Base-by-base conservation (phyloP, 139 green algal genomes). In the Edaphochlamys debaryana region DNA sequence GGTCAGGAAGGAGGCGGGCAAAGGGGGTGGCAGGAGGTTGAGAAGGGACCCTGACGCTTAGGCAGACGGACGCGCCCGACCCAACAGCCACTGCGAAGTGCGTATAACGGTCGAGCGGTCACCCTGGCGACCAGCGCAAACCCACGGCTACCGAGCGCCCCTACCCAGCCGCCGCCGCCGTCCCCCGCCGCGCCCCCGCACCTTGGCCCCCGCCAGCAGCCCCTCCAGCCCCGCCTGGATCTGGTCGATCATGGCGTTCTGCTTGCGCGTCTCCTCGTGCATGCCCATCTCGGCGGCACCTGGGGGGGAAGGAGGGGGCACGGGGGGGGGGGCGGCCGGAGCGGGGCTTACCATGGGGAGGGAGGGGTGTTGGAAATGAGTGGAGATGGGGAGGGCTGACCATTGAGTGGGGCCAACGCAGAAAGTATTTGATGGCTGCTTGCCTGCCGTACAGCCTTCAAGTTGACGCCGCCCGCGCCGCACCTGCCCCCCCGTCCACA, bases 161-260 rank as follows among this genome's bases (percentile, higher is more conserved):
- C n/a, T n/a, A n/a, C n/a, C n/a, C n/a, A n/a, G n/a, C n/a, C n/a
- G n/a, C n/a, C n/a, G n/a, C n/a, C n/a, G n/a, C n/a, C n/a, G n/a
- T n/a, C n/a, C n/a, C n/a, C n/a, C n/a, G n/a, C n/a, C 45, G 45
- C 45, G 13, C 45, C 11, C 45, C 9, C 45, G 45, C 69, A 88
- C 84, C 68, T 68, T 79, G 32, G 84, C 84, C 30, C 73, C 73
- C 22, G 85, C 67, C 76, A 88, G 69, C 52, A 88, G 76, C 34
- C 71, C 36, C 17, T 81, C 84, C 75, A 88, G 58, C 7, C 84
- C 84, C 30, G 11, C 45, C 36, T 85, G 76, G 22, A 88, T 88
- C 58, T 85, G 76, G 54, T 88, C 84, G 41, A 88, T 75, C 34
- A 88, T 66, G 40, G 85, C 58, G 45, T 88, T 88, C 84, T 88